Conservation (phyloP, 2,329 filamentous ascomycete genomes). For the Exophiala oligosperma region DNA sequence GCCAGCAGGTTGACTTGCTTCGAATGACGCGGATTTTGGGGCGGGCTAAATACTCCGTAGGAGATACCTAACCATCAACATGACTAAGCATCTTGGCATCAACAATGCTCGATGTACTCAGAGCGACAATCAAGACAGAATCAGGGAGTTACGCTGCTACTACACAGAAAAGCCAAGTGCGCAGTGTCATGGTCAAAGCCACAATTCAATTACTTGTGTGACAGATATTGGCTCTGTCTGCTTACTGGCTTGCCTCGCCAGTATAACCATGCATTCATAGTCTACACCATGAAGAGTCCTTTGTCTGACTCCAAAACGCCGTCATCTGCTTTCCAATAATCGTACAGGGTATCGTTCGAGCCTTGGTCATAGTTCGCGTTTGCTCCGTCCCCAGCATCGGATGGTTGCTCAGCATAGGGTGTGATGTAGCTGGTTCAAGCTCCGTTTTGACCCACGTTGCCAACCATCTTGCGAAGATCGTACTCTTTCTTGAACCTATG, state of each 20-base stretch:
- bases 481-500: conserved; percentile 92
- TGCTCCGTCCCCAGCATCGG: neutral
- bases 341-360: conserved; percentile 22
- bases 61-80: neutral
- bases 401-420: neutral
- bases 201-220: too few relatives aligned
- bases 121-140: too few relatives aligned
- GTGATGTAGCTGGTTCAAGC: conserved; percentile 2
- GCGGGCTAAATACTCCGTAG: neutral
- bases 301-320: neutral
- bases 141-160: too few relatives aligned
- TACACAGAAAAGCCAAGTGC: too few relatives aligned
- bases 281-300: too few relatives aligned
- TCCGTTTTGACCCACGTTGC: conserved; percentile 54
- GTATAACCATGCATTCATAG: too few relatives aligned
- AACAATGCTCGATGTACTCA: too few relatives aligned
- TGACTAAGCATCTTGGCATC: neutral
- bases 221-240: too few relatives aligned
- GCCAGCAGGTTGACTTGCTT: neutral
- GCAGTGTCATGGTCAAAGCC: too few relatives aligned
- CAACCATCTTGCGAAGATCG: conserved; percentile 82
- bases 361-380: neutral
- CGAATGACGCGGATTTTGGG: conserved; percentile 11
- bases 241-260: neutral
- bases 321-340: conserved; percentile 8